Evolutionary conservation across 306 rosid species (phyloP).

Genomic region (Acacia melanoxylon): DNA sequence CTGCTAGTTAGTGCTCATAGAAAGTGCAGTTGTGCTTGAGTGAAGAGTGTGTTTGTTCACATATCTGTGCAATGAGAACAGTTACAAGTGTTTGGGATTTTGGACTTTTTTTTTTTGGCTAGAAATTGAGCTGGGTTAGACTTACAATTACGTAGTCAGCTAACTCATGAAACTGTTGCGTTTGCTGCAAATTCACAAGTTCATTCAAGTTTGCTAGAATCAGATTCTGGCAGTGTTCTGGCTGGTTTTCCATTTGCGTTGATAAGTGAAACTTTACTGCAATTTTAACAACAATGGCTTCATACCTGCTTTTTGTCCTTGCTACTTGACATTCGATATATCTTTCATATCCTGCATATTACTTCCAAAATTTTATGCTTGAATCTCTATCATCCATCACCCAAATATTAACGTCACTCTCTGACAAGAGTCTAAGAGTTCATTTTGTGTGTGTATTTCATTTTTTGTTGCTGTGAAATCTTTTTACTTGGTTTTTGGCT

Average conservation of each 20-base stretch:
- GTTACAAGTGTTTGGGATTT: not conserved
- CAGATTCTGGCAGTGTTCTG: not conserved
- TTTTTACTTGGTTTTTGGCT: not conserved
- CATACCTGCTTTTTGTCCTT: not conserved
- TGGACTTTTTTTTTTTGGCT: not conserved
- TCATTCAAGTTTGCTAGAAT: not conserved
- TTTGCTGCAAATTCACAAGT: not conserved
- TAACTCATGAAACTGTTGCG: not conserved
- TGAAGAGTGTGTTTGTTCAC: not conserved
- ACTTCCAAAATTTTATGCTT: constrained; percentile 7
- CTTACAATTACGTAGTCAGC: not conserved
- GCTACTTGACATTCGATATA: constrained; percentile 9
- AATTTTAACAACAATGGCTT: not conserved
- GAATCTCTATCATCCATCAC: not conserved
- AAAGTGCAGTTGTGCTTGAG: not conserved
- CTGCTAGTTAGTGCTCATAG: not conserved
- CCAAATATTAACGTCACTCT: not conserved
- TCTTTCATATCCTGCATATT: not conserved
- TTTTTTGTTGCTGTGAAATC: not conserved
- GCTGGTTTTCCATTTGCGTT: not conserved
- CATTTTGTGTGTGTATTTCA: not conserved
- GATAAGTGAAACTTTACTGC: not conserved
- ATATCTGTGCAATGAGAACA: not conserved
- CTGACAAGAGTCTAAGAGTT: not conserved
- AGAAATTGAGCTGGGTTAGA: not conserved